Conservation (phyloP, 2,329 filamentous ascomycete species). For the Coleophoma eucalyptorum region DNA sequence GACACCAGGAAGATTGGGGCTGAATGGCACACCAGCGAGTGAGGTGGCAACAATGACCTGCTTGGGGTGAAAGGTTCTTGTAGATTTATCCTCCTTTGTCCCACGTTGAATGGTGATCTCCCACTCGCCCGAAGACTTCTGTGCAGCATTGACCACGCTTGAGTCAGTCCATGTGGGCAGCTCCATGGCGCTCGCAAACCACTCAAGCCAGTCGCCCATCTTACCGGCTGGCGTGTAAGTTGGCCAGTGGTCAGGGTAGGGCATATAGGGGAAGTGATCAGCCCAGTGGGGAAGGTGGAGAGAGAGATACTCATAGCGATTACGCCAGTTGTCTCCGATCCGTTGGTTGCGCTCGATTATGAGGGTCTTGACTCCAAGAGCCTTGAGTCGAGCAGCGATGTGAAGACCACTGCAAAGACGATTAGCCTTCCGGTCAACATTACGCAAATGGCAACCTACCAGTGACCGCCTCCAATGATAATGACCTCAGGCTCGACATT, state of each 20-base stretch:
- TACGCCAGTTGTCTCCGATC: slow-evolving; percentile 58
- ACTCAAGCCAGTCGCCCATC: slow-evolving; percentile 40
- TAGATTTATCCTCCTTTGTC: slow-evolving; percentile 30
- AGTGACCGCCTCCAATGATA: not conserved
- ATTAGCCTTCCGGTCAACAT: slow-evolving; percentile 1
- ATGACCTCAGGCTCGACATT: not conserved
- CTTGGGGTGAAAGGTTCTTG: slow-evolving; percentile 42
- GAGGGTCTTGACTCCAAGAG: slow-evolving; percentile 22
- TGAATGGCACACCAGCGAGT: slow-evolving; percentile 41
- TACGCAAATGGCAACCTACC: not conserved
- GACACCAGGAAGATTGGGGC: slow-evolving; percentile 29
- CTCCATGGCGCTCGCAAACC: not conserved
- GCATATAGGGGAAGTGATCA: slow-evolving; percentile 56
- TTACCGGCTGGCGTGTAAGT: slow-evolving; percentile 69
- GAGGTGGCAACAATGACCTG: slow-evolving; percentile 53
- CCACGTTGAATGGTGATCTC: slow-evolving; percentile 29
- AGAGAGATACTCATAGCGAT: slow-evolving; percentile 51
- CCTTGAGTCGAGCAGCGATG: slow-evolving; percentile 20
- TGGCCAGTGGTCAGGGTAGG: slow-evolving; percentile 60
- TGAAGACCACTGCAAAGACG: slow-evolving; percentile 21
- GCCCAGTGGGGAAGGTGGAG: slow-evolving; percentile 63
- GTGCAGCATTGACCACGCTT: not conserved
- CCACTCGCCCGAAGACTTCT: not conserved
- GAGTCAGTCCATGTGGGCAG: not conserved
- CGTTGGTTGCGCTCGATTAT: slow-evolving; percentile 44